Conservation (phyloP, 805 yeast genomes). For the Blastobotrys muscicola region DNA sequence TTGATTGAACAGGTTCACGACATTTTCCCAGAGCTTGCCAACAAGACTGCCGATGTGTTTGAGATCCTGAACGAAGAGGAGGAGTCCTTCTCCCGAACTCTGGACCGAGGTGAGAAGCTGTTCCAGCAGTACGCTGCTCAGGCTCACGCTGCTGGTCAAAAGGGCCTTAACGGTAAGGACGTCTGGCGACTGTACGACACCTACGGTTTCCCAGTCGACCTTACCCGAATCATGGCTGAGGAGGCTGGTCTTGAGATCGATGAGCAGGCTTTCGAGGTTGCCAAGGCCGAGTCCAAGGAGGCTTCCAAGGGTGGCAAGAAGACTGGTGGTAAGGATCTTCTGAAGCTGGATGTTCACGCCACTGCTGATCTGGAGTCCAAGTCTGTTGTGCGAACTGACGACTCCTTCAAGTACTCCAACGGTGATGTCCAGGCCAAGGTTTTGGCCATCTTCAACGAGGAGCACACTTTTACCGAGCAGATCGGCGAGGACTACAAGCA, state of each 20-base stretch:
- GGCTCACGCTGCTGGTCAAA: conserved; percentile 66
- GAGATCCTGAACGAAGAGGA: conserved; percentile 96
- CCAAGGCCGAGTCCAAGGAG: conserved; percentile 80
- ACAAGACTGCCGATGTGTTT: conserved; percentile 61
- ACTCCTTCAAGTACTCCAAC: conserved; percentile 60
- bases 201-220: conserved; percentile 97
- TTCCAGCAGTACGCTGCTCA: conserved; percentile 86
- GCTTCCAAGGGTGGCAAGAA: conserved; percentile 87
- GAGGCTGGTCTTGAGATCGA: conserved; percentile 91
- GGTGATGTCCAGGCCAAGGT: conserved; percentile 63
- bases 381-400: conserved; percentile 67
- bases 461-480: conserved; percentile 39
- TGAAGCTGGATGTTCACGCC: conserved; percentile 88
- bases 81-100: conserved; percentile 85
- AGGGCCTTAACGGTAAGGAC: conserved; percentile 79
- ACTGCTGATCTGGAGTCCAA: conserved; percentile 55
- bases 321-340: conserved; percentile 43
- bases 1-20: conserved; percentile 79
- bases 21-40: conserved; percentile 84
- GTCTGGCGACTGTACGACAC: conserved; percentile 99
- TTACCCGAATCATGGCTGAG: conserved; percentile 97
- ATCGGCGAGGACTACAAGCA: conserved; percentile 28
- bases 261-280: conserved; percentile 84
- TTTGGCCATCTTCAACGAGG: conserved; percentile 56
- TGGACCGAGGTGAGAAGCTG: conserved; percentile 95